These are phyloP conservation scores for Wickerhamiella spandovensis DNA, from an alignment of 805 yeast species.

Conservation along the genomic window DNA sequence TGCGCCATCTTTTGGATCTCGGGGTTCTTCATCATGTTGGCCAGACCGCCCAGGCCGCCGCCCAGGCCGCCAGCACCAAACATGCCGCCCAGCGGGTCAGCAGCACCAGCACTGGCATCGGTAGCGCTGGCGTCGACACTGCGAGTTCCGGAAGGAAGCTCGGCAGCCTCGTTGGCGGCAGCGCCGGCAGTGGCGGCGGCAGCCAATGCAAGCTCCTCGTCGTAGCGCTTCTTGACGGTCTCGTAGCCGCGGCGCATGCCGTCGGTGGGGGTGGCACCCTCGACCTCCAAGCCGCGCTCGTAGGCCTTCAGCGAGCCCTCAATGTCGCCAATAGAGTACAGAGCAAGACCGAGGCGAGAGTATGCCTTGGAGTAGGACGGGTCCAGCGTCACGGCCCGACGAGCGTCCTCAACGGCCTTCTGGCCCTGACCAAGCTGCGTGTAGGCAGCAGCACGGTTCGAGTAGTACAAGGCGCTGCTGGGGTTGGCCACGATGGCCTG, in stretches of 20 bases:
- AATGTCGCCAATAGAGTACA: conserved; percentile 87
- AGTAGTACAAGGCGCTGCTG: conserved; percentile 66
- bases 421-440: conserved; percentile 65
- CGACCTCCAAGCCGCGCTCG: conserved; percentile 71
- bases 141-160: neutral
- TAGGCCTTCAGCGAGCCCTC: conserved; percentile 85
- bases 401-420: conserved; percentile 72
- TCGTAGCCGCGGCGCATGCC: conserved; percentile 90
- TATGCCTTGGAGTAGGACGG: conserved; percentile 82
- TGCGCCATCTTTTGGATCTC: conserved; percentile 82
- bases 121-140: neutral
- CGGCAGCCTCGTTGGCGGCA: conserved; percentile 12
- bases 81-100: conserved; percentile 9
- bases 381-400: conserved; percentile 63
- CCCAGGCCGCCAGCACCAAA: conserved; percentile 58
- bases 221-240: conserved; percentile 79
- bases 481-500: conserved; percentile 62
- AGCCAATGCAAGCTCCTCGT: conserved; percentile 34
- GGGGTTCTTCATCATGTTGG: conserved; percentile 76
- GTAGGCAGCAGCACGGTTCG: conserved; percentile 95
- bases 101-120: conserved; percentile 2
- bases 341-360: conserved; percentile 88
- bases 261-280: conserved; percentile 59
- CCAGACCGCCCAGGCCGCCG: conserved; percentile 41
- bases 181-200: conserved; percentile 19